Evolutionary conservation across 2,329 filamentous ascomycete genomes (phyloP).

Genomic region (Cadophora sp.): DNA sequence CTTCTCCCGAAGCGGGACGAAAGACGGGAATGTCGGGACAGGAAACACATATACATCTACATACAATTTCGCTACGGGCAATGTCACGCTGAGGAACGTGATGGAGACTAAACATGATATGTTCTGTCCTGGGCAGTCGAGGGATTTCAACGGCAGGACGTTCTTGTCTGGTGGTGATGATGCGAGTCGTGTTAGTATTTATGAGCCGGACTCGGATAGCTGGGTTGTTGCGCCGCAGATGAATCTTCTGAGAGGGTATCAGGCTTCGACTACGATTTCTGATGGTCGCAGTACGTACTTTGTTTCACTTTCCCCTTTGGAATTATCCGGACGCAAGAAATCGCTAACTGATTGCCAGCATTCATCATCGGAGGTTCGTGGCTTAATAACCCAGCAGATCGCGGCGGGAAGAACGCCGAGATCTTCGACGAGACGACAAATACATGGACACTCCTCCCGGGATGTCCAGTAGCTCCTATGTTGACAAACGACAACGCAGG

Average conservation of each 20-base stretch:
- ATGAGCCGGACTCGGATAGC: neutral
- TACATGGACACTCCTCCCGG: slow-evolving; percentile 51
- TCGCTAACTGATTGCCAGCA: slow-evolving; percentile 39
- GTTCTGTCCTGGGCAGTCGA: slow-evolving; percentile 63
- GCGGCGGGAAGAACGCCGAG: slow-evolving; percentile 14
- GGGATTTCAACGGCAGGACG: slow-evolving; percentile 55
- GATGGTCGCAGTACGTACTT: slow-evolving; percentile 51
- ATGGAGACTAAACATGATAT: slow-evolving; percentile 58
- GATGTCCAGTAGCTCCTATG: slow-evolving; percentile 55
- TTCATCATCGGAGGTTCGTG: slow-evolving; percentile 52
- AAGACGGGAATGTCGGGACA: neutral
- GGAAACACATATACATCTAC: slow-evolving; percentile 44
- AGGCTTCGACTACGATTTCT: slow-evolving; percentile 55
- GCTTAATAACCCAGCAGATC: neutral
- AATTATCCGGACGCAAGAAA: too few relatives aligned
- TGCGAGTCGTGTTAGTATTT: slow-evolving; percentile 54
- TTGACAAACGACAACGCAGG: slow-evolving; percentile 48
- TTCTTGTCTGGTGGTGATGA: slow-evolving; percentile 61
- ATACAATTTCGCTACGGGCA: slow-evolving; percentile 42
- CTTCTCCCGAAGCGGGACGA: too few relatives aligned
- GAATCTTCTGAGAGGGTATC: slow-evolving; percentile 58
- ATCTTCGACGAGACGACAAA: slow-evolving; percentile 41
- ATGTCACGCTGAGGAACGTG: slow-evolving; percentile 38
- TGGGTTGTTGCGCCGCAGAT: slow-evolving; percentile 53
- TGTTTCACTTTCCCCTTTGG: neutral